Evolutionary conservation across 208 protist genomes (phyloP), one percentile per base, ranked within the genome.

Genomic region (Phytomonas sp.): DNA sequence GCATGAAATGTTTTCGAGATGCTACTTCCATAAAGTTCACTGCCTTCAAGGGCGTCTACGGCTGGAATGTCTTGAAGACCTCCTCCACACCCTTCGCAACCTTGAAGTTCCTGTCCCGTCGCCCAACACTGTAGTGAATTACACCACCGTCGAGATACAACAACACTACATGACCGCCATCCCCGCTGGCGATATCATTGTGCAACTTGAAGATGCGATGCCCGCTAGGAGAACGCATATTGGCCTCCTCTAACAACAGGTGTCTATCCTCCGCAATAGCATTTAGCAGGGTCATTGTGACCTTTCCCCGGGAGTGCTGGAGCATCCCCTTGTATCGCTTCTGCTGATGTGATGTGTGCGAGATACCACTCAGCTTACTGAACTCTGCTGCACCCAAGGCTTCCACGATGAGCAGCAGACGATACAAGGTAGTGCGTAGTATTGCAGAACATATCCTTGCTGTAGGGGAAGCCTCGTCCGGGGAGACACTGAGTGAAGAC

Each of bases 71-170:
- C 60, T 66, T 77, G 65, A 92, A 95, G 6, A 95, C 68, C 26
- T 95, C 89, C 67, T 92, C 84, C 33, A 95, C 81, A 60, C 84
- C 87, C 69, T 88, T 78, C 0, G 85, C 87, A 0, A 75, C 68
- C 29, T 83, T 84, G 62, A 90, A 95, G n/a, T 67, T 67, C 15
- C 78, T 68, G 17, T 74, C 63, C 2, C 84, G 46, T 56, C 46
- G 69, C 0, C 80, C 79, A 9, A 73, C 69, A 56, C 46, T 88
- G 61, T 85, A 81, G 61, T 80, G 89, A 3, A 95, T 66, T 36
- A 78, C 74, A 26, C 89, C 89, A 61, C 87, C 74, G 32, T 88
- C 80, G n/a, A 95, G 33, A 70, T 93, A 95, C 20, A 91, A 70
- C 61, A 87, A 89, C 2, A 89, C 83, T 0, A 72, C 78, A n/a